A percentile compares a stretch with the other conserved stretches of the same genome.
phyloP scores from a whole-genome alignment of 2,329 filamentous ascomycete species.

The Cercospora sp. region DNA sequence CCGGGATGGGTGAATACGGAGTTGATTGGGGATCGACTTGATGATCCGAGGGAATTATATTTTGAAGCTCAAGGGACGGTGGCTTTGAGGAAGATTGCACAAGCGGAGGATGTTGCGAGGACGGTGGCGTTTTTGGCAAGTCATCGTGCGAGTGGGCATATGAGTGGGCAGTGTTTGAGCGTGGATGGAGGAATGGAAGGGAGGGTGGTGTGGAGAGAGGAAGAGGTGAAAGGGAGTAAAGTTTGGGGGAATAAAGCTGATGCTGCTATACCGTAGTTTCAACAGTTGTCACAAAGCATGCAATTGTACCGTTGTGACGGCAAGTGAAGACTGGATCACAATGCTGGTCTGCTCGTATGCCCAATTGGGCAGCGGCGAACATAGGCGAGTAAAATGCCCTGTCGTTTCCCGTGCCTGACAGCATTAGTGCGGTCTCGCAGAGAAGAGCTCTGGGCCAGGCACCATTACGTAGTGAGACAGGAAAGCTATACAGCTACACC shows the following conservation, averaged over 20 bases:
- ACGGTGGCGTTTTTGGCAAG: constrained; percentile 53
- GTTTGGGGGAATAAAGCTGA: constrained; percentile 19
- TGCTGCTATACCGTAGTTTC: constrained; percentile 8
- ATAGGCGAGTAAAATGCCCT: constrained; percentile 1
- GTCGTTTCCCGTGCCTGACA: neutral
- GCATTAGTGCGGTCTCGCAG: constrained; percentile 9
- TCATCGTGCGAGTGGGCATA: constrained; percentile 54
- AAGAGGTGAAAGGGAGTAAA: constrained; percentile 38
- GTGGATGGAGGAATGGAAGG: constrained; percentile 56
- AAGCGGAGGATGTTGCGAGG: constrained; percentile 52
- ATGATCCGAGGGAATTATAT: constrained; percentile 54
- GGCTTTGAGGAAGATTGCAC: constrained; percentile 50
- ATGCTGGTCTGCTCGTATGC: neutral
- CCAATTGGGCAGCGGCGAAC: neutral
- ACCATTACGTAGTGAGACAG: constrained; percentile 8
- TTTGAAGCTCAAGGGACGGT: constrained; percentile 53
- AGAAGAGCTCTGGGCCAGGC: constrained; percentile 10
- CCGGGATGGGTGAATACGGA: constrained; percentile 52
- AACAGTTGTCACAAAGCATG: neutral
- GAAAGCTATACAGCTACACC: neutral
- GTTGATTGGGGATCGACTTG: constrained; percentile 51
- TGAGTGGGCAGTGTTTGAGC: constrained; percentile 55
- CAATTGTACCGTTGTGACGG: neutral
- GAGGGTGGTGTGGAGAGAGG: constrained; percentile 51
- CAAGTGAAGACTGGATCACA: neutral